These are phyloP conservation scores for Schrenkiella parvula DNA, from an alignment of 345 rosid genomes.

Conservation along the genomic window DNA sequence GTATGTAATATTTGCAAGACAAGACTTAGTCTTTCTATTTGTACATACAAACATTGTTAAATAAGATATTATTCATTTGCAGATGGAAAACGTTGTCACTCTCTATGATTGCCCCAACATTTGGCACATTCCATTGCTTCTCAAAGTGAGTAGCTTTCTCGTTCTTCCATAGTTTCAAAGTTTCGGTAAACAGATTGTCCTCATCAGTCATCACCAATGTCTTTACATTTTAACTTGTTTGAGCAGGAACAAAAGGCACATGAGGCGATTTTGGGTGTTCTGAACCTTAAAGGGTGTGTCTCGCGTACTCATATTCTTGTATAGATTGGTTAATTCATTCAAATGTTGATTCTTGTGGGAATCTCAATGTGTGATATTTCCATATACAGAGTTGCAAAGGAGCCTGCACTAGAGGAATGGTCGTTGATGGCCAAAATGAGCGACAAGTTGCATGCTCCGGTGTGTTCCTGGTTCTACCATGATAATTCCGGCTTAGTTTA, in stretches of 20 bases:
- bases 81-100: conserved; percentile 76
- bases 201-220: background rate
- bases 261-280: conserved; percentile 70
- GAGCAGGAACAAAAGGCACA: conserved; percentile 93
- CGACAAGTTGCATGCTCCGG: conserved; percentile 68
- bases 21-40: background rate
- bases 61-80: conserved; percentile 19
- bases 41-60: background rate
- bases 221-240: conserved; percentile 10
- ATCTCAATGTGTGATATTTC: background rate
- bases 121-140: conserved; percentile 92
- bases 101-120: conserved; percentile 91
- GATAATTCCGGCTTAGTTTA: background rate
- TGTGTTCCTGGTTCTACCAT: conserved; percentile 30
- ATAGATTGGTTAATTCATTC: background rate
- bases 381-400: conserved; percentile 48
- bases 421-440: conserved; percentile 57
- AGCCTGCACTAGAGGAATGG: conserved; percentile 80
- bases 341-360: conserved; percentile 1
- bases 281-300: conserved; percentile 70
- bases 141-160: conserved; percentile 53
- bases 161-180: background rate
- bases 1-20: conserved; percentile 38
- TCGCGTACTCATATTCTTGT: background rate
- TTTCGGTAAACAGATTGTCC: background rate